Conservation (phyloP, 495 filamentous ascomycete species). For the Penicillium tannophilum region DNA sequence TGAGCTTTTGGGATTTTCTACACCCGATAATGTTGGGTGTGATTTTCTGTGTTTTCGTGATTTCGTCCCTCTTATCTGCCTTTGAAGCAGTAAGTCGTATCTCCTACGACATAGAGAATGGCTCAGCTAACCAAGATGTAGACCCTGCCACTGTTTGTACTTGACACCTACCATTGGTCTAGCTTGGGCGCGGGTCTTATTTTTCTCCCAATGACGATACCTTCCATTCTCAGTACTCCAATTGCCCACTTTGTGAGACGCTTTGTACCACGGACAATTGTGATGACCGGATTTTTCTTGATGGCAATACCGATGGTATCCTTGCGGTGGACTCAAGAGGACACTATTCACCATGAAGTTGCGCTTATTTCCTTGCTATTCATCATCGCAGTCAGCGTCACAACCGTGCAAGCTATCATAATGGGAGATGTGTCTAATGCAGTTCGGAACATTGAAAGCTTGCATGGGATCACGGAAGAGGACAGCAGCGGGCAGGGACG, state of each 20-base stretch:
- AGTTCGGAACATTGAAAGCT: not conserved
- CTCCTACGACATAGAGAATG: not conserved
- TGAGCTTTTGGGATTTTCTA: not conserved
- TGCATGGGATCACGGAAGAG: constrained; percentile 2
- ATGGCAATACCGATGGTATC: not conserved
- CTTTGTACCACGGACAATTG: not conserved
- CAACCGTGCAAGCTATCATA: not conserved
- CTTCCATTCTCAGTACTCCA: not conserved
- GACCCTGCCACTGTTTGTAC: not conserved
- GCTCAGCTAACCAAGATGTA: not conserved
- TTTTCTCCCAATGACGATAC: not conserved
- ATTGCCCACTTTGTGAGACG: not conserved
- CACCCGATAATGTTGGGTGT: not conserved
- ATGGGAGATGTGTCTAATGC: not conserved
- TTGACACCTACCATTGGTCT: not conserved
- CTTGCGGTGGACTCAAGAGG: not conserved
- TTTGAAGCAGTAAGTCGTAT: not conserved
- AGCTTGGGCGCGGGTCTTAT: not conserved
- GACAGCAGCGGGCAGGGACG: constrained; percentile 2
- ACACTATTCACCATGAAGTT: not conserved
- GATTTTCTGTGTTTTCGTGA: not conserved
- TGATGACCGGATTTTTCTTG: not conserved
- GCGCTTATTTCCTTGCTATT: not conserved
- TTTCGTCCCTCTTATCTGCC: not conserved
- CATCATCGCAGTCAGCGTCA: not conserved